Percentiles rank a stretch among this genome's conserved stretches.
Evolutionary conservation across 2,329 filamentous ascomycete genomes (phyloP).

Genomic region (Fusarium staphyleae): DNA sequence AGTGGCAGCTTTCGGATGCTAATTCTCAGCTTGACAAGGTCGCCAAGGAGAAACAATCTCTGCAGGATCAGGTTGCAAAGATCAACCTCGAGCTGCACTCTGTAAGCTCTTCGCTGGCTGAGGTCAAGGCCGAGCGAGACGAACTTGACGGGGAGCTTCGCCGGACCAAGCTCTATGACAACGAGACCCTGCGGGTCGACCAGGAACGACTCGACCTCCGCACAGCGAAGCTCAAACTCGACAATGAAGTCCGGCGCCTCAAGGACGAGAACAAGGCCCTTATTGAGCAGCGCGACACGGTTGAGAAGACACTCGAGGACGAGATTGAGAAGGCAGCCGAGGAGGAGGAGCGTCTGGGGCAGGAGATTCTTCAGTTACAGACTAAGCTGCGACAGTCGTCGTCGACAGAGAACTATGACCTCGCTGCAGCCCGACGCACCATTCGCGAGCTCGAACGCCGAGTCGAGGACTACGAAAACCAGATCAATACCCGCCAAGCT

Average conservation of each 20-base stretch:
- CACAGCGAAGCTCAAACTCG: constrained; percentile 71
- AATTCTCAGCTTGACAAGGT: constrained; percentile 64
- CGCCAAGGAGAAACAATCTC: constrained; percentile 65
- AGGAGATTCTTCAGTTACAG: constrained; percentile 62
- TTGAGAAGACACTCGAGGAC: constrained; percentile 69
- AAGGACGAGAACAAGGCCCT: constrained; percentile 69
- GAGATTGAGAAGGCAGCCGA: constrained; percentile 70
- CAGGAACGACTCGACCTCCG: constrained; percentile 74
- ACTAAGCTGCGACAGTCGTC: constrained; percentile 53
- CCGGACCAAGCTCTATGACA: constrained; percentile 60
- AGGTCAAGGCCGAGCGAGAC: constrained; percentile 70
- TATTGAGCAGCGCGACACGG: constrained; percentile 60
- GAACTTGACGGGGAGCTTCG: constrained; percentile 69
- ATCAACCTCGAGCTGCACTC: constrained; percentile 67
- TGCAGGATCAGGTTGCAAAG: constrained; percentile 69
- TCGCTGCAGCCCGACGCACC: constrained; percentile 66
- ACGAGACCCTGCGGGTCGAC: constrained; percentile 67
- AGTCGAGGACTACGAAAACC: constrained; percentile 61
- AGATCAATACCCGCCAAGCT: constrained; percentile 46
- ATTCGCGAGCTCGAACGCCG: constrained; percentile 70
- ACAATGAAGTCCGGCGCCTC: constrained; percentile 70
- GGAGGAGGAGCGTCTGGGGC: constrained; percentile 69
- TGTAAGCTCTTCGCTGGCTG: constrained; percentile 62
- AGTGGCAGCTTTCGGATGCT: constrained; percentile 64
- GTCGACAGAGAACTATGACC: constrained; percentile 59